Base-by-base conservation (phyloP, 306 rosid species). In the Corylus avellana region DNA sequence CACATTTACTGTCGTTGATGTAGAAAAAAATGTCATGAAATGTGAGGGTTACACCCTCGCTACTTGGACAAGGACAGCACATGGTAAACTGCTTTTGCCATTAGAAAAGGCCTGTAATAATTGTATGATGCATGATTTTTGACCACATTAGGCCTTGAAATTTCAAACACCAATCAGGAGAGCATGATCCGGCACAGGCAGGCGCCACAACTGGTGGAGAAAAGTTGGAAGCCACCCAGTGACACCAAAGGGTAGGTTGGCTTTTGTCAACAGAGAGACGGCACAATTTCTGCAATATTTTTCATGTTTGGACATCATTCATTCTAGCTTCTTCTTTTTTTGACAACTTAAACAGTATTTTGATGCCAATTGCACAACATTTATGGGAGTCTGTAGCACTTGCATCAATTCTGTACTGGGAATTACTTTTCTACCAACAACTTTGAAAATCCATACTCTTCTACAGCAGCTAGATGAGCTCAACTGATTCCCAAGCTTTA, bases 311-410 rank as follows among this genome's bases (percentile, higher is more conserved):
- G 27, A 66, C 25, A 37, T 37, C 17, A 17, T 16, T 18, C 42
- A 22, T 22, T 22, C 17, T 6, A 2, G 12, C 10, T 57, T 53
- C 5, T 67, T 50, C 9, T 8, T 17, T 16, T 9, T 8, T 17
- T 35, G 39, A 66, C 71, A 66, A 35, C 50, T 66, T 39, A 8
- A 25, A 25, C 29, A 9, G 7, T 58, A 9, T 10, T 8, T 56
- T 56, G 46, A 42, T 42, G 44, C 44, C 8, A 42, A 39, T 39
- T 42, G n/a, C 47, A 83, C 68, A 12, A 53, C 4, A 54, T 44
- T 64, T 53, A 62, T 42, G 71, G 51, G 74, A 44, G 47, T 42
- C 75, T 57, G 50, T 67, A 42, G 73, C 70, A 62, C 78, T 57
- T 56, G 35, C 35, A 32, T 32, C 35, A 3, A 32, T 32, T 32